These are phyloP conservation scores for Ilyonectria sp. DNA, from an alignment of 2,329 filamentous ascomycete genomes.

Conservation along the genomic window DNA sequence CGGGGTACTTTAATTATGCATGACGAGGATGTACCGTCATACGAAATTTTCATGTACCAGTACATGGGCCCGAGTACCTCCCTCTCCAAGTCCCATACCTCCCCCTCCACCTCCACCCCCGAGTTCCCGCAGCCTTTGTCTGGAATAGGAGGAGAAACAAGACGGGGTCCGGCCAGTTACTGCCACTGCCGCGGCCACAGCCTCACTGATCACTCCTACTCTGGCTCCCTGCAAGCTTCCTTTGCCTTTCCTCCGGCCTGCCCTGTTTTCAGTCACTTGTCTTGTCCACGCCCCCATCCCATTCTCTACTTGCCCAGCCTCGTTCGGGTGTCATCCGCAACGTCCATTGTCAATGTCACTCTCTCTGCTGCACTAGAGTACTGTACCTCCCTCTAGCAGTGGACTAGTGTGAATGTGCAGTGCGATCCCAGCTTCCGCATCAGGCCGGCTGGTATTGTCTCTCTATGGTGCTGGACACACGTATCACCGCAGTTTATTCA, in stretches of 20 bases:
- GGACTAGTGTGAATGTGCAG: conserved; percentile 36
- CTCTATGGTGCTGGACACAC: conserved; percentile 24
- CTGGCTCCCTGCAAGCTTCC: neutral
- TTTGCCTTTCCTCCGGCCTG: conserved; percentile 20
- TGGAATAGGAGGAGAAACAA: conserved; percentile 19
- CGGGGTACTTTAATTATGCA: conserved; percentile 54
- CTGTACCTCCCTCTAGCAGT: conserved; percentile 16
- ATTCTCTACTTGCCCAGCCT: conserved; percentile 29
- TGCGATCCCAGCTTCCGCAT: conserved; percentile 38
- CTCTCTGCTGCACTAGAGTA: conserved; percentile 24
- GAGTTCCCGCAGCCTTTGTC: conserved; percentile 19
- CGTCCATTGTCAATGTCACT: conserved; percentile 27
- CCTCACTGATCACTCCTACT: conserved; percentile 9
- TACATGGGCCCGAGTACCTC: conserved; percentile 51
- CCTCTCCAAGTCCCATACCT: conserved; percentile 32
- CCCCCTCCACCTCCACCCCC: conserved; percentile 15
- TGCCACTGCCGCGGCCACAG: conserved; percentile 19
- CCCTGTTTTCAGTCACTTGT: conserved; percentile 19
- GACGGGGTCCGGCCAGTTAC: conserved; percentile 13
- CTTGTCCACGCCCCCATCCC: conserved; percentile 28
- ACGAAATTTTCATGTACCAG: conserved; percentile 52
- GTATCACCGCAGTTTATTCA: conserved; percentile 37
- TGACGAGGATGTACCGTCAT: conserved; percentile 55
- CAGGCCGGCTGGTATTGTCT: conserved; percentile 32
- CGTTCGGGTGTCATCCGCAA: conserved; percentile 28